A percentile compares a stretch with the other conserved stretches of the same genome.
Evolutionary conservation across 2,329 filamentous ascomycete genomes (phyloP).

Genomic region (Sarocladium brachiariae): DNA sequence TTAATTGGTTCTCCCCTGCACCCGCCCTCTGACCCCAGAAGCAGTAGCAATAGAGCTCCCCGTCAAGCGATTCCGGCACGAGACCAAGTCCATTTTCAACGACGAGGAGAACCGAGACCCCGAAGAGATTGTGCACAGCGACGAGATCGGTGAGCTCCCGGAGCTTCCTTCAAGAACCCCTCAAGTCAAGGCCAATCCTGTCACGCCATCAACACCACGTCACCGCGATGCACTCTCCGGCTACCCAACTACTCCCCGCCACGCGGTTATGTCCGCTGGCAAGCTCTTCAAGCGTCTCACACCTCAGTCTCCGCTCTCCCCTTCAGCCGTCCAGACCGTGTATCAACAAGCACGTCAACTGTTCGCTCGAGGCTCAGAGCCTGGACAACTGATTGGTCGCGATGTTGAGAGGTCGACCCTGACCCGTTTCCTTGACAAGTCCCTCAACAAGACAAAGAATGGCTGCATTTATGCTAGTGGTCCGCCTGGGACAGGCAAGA

Average conservation of each 20-base stretch:
- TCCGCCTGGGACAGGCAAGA: constrained; percentile 94
- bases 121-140: constrained; percentile 32
- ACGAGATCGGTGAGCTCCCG: constrained; percentile 29
- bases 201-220: constrained; percentile 67
- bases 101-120: constrained; percentile 63
- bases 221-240: constrained; percentile 72
- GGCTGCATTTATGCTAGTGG: constrained; percentile 94
- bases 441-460: constrained; percentile 39
- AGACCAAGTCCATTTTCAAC: constrained; percentile 33
- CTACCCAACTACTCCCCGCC: constrained; percentile 71
- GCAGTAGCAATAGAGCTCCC: constrained; percentile 25
- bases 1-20: background rate
- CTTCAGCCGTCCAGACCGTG: constrained; percentile 62
- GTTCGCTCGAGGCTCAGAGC: constrained; percentile 73
- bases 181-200: constrained; percentile 38
- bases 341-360: constrained; percentile 84
- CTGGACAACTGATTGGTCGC: constrained; percentile 69
- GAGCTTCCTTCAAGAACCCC: constrained; percentile 24
- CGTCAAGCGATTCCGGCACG: constrained; percentile 39
- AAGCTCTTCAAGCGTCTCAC: constrained; percentile 72
- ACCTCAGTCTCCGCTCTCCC: constrained; percentile 66
- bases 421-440: constrained; percentile 56
- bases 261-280: constrained; percentile 71
- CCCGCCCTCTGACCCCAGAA: constrained; percentile 4
- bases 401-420: constrained; percentile 63